Base-by-base conservation (phyloP, 2,329 filamentous ascomycete species). In the Macrophomina phaseolina region DNA sequence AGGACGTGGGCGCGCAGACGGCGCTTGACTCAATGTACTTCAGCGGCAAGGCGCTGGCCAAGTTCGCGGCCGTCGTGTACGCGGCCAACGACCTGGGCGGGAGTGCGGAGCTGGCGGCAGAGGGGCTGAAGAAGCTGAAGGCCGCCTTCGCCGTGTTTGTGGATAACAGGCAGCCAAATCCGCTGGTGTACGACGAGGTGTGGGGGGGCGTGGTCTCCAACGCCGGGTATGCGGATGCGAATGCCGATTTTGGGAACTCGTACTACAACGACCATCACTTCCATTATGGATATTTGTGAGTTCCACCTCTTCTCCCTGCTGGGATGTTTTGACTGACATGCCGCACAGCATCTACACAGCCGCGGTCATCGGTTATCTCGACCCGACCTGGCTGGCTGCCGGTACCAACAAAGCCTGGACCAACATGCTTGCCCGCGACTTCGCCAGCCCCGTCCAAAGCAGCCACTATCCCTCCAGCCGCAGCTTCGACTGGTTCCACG, bases 241-340 rank as follows among this genome's bases (percentile, higher is more conserved):
- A 90, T 1, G 84, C 85, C 0, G 95, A 99, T 76, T 99, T 97
- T 79, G 95, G 95, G 70, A 97, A 97, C 79, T 91, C 90, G 0
- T 89, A 89, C 73, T 94, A 94, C 83, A 95, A 89, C 69, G 86
- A 88, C 70, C 86, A 89, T 70, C 87, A 89, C 75, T 89, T 89
- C 76, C 87, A 89, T 73, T 88, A 87, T 70, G 94, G 93, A 40
- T 67, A 67, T 48, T 38, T 42, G 64, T 66, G 46, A 66, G 64
- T 45, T 12, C 16, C 8, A 11, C n/a, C 14, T 94, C 0, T 98
- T 94, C 79, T 99, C 98, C 16, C 3, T 8, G 5, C 3, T n/a
- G 52, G 23, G 14, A 34, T 38, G 6, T 12, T 9, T 16, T 42
- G 12, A 7, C 18, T 45, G 4, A 38, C 11, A 18, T 45, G 8